These are phyloP conservation scores for Phanerochaete carnosa DNA, from an alignment of 768 basidiomycete species.

Conservation along the genomic window DNA sequence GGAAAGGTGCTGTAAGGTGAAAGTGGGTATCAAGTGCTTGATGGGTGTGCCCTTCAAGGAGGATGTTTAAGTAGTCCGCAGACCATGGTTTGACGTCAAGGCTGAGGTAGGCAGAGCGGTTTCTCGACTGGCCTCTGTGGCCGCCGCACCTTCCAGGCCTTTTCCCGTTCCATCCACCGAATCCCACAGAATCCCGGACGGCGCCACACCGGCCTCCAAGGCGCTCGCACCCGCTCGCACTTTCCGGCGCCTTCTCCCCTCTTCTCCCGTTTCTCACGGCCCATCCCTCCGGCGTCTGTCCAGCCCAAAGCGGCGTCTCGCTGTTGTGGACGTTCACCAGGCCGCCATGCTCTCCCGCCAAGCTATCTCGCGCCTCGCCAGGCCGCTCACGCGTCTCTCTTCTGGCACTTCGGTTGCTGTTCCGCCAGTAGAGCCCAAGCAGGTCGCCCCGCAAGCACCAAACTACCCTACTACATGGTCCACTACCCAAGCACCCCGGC, in stretches of 20 bases:
- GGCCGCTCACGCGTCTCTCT: constrained; percentile 27
- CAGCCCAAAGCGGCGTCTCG: neutral
- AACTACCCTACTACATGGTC: constrained; percentile 86
- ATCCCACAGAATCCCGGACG: neutral
- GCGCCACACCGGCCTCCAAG: neutral
- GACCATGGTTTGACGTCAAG: constrained; percentile 3
- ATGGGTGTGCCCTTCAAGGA: neutral
- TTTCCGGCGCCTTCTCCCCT: constrained; percentile 11
- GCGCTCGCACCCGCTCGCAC: neutral
- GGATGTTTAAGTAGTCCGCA: neutral
- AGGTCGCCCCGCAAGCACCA: constrained; percentile 63
- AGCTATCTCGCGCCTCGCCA: constrained; percentile 21
- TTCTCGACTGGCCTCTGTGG: neutral
- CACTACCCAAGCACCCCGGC: constrained; percentile 72
- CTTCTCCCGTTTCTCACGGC: constrained; percentile 16
- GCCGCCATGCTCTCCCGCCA: constrained; percentile 26
- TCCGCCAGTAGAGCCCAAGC: constrained; percentile 6
- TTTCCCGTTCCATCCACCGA: neutral
- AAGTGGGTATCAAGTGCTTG: neutral
- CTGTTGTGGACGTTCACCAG: constrained; percentile 6
- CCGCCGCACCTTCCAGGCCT: neutral
- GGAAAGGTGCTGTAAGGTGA: neutral
- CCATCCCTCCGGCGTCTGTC: constrained; percentile 4
- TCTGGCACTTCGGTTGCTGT: constrained; percentile 19
- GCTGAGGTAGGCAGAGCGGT: neutral